Percentiles rank a stretch among this genome's conserved stretches.
These are phyloP conservation scores for Crithidia expoeki DNA, from an alignment of 208 protist genomes.

Conservation along the genomic window DNA sequence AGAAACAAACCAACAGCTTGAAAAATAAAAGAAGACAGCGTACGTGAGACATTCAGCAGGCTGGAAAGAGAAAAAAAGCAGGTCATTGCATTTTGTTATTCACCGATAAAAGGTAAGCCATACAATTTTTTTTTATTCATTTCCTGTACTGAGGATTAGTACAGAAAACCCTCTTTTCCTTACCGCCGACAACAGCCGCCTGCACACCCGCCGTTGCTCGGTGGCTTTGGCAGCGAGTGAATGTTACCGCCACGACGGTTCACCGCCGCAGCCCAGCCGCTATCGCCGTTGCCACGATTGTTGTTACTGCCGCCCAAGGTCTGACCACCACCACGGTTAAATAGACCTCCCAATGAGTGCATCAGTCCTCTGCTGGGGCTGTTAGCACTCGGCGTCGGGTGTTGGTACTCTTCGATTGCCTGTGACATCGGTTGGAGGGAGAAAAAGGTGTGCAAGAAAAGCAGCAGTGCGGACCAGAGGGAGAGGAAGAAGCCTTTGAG, in stretches of 20 bases:
- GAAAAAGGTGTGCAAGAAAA: slow-evolving; percentile 79
- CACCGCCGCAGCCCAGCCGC: slow-evolving; percentile 33
- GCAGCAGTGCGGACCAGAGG: slow-evolving; percentile 41
- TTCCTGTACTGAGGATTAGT: no score
- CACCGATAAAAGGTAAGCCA: no score
- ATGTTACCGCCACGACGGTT: slow-evolving; percentile 47
- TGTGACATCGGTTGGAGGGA: slow-evolving; percentile 46
- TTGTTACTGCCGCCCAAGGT: slow-evolving; percentile 16
- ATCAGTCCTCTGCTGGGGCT: slow-evolving; percentile 4
- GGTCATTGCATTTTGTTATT: no score
- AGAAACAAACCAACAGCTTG: not conserved
- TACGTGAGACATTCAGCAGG: not conserved
- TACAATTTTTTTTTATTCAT: no score
- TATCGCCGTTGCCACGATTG: slow-evolving; percentile 14
- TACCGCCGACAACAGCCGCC: slow-evolving; percentile 31
- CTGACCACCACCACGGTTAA: slow-evolving; percentile 20
- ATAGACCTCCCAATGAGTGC: slow-evolving; percentile 7
- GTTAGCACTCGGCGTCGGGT: slow-evolving; percentile 8
- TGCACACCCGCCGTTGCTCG: slow-evolving; percentile 30
- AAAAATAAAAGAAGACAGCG: not conserved
- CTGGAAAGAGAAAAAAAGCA: not conserved
- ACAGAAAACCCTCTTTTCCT: slow-evolving; percentile 9
- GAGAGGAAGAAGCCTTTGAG: slow-evolving; percentile 49
- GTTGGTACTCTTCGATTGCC: slow-evolving; percentile 48
- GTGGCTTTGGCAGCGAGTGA: slow-evolving; percentile 50